Evolutionary conservation across 345 rosid species (phyloP).

Genomic region (Dipteronia dyeriana): DNA sequence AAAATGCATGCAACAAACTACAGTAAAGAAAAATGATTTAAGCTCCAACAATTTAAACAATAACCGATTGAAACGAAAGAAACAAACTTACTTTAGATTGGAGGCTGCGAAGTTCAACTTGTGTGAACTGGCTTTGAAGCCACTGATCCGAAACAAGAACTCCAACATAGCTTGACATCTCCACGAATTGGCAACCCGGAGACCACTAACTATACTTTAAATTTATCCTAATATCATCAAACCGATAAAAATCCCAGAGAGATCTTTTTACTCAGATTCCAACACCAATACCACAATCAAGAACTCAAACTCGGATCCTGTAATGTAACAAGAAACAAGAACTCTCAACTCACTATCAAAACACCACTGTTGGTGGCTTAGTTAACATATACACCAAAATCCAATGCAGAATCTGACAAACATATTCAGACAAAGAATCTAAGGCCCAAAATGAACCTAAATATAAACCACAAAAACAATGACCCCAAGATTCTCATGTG

Average conservation of each 20-base stretch:
- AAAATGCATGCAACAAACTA: neutral
- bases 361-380: slow-evolving; percentile 3
- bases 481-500: neutral
- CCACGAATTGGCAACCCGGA: slow-evolving; percentile 22
- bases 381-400: slow-evolving; percentile 13
- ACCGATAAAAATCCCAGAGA: slow-evolving; percentile 17
- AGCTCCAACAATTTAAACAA: neutral
- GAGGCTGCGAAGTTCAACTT: slow-evolving; percentile 89
- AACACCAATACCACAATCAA: slow-evolving; percentile 28
- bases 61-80: slow-evolving; percentile 1
- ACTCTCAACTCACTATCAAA: slow-evolving; percentile 7
- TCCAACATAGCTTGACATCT: slow-evolving; percentile 74
- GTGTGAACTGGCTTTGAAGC: slow-evolving; percentile 88
- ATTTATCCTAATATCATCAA: slow-evolving; percentile 8
- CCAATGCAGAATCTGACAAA: slow-evolving; percentile 16
- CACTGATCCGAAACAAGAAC: slow-evolving; percentile 78
- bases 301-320: slow-evolving; percentile 32
- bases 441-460: neutral
- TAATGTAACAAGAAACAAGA: slow-evolving; percentile 4
- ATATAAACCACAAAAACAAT: slow-evolving; percentile 15
- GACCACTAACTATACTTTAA: slow-evolving; percentile 16
- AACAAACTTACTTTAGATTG: slow-evolving; percentile 61
- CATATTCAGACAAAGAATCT: slow-evolving; percentile 1
- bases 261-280: slow-evolving; percentile 17
- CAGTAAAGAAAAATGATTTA: neutral